Conservation (phyloP, 768 basidiomycete species). For the Rhizopogon roseolus region DNA sequence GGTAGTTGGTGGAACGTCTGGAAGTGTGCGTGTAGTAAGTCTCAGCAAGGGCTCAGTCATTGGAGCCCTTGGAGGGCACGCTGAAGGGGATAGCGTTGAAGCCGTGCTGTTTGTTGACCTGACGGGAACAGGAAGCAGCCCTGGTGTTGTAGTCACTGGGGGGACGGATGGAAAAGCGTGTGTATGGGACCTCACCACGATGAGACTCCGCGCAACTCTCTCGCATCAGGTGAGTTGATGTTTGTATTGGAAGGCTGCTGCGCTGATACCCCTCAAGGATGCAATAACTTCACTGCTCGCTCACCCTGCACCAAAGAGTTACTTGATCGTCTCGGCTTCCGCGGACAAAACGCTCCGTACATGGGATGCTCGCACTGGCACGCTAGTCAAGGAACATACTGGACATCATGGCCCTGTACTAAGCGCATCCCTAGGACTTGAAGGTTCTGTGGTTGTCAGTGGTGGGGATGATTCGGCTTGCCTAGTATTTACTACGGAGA, state of each 20-base stretch:
- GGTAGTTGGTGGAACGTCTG: slow-evolving; percentile 82
- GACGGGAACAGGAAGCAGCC: slow-evolving; percentile 46
- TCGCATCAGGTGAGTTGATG: slow-evolving; percentile 64
- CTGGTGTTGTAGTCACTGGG: slow-evolving; percentile 74
- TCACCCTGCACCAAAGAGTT: slow-evolving; percentile 68
- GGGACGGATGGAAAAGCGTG: slow-evolving; percentile 93
- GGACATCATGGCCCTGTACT: slow-evolving; percentile 82
- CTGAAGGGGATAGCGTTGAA: slow-evolving; percentile 86
- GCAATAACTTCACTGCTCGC: slow-evolving; percentile 77
- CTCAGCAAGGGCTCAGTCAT: slow-evolving; percentile 84
- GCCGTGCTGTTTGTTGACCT: slow-evolving; percentile 81
- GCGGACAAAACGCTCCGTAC: slow-evolving; percentile 84
- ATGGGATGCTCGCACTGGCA: slow-evolving; percentile 89
- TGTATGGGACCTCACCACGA: slow-evolving; percentile 91
- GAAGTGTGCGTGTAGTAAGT: slow-evolving; percentile 84
- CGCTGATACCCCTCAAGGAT: slow-evolving; percentile 46
- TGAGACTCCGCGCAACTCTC: slow-evolving; percentile 76
- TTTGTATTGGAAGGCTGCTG: background rate
- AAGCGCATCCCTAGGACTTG: slow-evolving; percentile 63
- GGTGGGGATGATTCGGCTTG: slow-evolving; percentile 90
- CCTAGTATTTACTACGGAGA: slow-evolving; percentile 72
- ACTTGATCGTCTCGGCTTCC: slow-evolving; percentile 81
- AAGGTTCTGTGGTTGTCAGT: slow-evolving; percentile 74
- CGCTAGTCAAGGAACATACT: slow-evolving; percentile 70
- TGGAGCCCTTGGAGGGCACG: slow-evolving; percentile 74